Evolutionary conservation across 305 asterid genomes (phyloP).

Genomic region (Rubia balearica): DNA sequence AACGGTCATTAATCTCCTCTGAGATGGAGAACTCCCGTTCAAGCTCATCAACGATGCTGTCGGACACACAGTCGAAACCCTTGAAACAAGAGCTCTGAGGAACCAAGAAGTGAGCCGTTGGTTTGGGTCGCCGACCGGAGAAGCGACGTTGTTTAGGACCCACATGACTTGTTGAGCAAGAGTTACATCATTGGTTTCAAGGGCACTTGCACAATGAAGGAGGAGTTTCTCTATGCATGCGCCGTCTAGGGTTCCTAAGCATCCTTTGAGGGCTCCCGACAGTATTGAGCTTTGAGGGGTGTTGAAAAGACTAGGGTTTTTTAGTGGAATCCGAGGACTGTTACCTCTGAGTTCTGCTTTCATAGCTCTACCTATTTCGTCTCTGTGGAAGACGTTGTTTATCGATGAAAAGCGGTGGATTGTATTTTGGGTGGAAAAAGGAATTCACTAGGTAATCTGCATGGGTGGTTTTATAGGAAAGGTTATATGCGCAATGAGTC

Average conservation of each 20-base stretch:
- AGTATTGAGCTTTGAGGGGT: slow-evolving; percentile 30
- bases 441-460: neutral
- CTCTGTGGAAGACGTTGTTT: neutral
- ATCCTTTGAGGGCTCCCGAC: slow-evolving; percentile 41
- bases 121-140: slow-evolving; percentile 61
- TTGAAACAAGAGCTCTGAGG: slow-evolving; percentile 50
- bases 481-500: neutral
- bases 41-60: slow-evolving; percentile 20
- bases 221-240: slow-evolving; percentile 75
- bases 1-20: slow-evolving; percentile 42
- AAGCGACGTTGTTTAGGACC: slow-evolving; percentile 82
- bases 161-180: slow-evolving; percentile 84
- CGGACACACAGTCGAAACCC: slow-evolving; percentile 51
- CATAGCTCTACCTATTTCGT: slow-evolving; percentile 22
- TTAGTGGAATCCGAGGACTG: slow-evolving; percentile 27
- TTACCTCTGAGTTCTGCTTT: slow-evolving; percentile 43
- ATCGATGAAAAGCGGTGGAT: neutral
- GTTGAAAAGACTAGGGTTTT: slow-evolving; percentile 34
- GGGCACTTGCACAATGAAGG: slow-evolving; percentile 61
- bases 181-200: slow-evolving; percentile 65
- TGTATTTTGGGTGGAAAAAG: neutral
- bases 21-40: slow-evolving; percentile 17
- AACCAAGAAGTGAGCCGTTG: slow-evolving; percentile 66
- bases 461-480: neutral
- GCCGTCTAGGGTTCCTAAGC: slow-evolving; percentile 55